phyloP scores from a whole-genome alignment of 768 basidiomycete species.

The Suillus occidentalis region DNA sequence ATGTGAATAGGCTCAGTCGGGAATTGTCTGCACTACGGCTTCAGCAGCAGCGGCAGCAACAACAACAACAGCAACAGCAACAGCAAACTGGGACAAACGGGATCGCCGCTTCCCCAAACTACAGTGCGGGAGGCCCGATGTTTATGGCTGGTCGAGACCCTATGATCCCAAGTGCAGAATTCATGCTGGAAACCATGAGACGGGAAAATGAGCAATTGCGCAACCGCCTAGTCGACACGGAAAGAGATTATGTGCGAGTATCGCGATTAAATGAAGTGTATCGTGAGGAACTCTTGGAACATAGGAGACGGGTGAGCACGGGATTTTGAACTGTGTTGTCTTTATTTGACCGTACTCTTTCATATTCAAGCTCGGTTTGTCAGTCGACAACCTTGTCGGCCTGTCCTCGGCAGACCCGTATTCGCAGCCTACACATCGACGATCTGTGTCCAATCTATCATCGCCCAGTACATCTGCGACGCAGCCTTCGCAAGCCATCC shows the following conservation, averaged over 20 bases:
- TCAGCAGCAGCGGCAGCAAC: conserved; percentile 53
- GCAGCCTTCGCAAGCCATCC: conserved; percentile 34
- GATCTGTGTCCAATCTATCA: conserved; percentile 40
- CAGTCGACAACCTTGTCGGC: conserved; percentile 80
- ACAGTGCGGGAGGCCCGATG: conserved; percentile 5
- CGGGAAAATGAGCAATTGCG: conserved; percentile 79
- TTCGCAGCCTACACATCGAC: conserved; percentile 69
- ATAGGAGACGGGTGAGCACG: conserved; percentile 64
- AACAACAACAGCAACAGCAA: conserved; percentile 27
- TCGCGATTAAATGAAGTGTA: conserved; percentile 80
- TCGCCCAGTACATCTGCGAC: conserved; percentile 29
- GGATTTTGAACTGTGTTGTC: conserved; percentile 9
- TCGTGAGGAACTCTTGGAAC: conserved; percentile 79
- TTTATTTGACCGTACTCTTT: conserved; percentile 5
- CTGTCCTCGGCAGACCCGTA: conserved; percentile 63
- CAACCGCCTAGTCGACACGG: conserved; percentile 65
- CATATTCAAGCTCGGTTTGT: conserved; percentile 57
- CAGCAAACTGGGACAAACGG: conserved; percentile 14
- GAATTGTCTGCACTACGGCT: conserved; percentile 67
- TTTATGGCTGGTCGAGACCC: conserved; percentile 27
- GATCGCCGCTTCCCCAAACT: conserved; percentile 31
- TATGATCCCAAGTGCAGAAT: conserved; percentile 44
- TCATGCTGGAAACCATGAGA: conserved; percentile 74
- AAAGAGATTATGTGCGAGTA: conserved; percentile 75
- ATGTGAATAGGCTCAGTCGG: conserved; percentile 73